Conservation (phyloP, 305 asterid genomes). For the Fraxinus nigra region DNA sequence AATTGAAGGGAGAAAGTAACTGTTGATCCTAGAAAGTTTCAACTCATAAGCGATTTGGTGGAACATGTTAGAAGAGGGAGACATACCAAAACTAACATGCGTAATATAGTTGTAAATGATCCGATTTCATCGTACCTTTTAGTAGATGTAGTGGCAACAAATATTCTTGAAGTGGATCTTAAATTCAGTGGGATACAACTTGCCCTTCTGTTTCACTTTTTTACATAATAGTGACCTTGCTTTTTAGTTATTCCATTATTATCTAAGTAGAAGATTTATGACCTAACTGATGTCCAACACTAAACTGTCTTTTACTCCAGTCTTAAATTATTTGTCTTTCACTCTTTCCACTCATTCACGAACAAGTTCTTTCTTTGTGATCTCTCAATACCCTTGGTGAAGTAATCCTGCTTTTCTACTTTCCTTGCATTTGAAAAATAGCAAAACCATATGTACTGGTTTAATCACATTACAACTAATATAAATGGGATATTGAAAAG, state of each 20-base stretch:
- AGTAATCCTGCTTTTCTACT: conserved; percentile 10
- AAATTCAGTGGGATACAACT: neutral
- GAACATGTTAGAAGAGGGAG: neutral
- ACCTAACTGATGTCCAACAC: neutral
- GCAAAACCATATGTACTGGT: conserved; percentile 2
- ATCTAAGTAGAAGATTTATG: neutral
- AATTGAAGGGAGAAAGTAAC: neutral
- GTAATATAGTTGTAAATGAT: neutral
- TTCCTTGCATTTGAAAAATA: conserved; percentile 1
- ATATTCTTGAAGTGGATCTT: neutral
- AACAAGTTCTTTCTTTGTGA: neutral
- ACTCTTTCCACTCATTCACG: neutral
- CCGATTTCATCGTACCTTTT: neutral
- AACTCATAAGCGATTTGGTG: neutral
- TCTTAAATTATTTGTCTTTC: neutral
- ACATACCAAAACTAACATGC: neutral
- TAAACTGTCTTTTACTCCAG: neutral
- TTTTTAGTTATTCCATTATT: neutral
- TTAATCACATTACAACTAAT: neutral
- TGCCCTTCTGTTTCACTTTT: neutral
- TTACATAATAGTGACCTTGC: neutral
- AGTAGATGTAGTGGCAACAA: neutral
- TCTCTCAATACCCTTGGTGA: neutral
- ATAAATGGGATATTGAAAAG: conserved; percentile 1
- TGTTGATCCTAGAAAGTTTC: neutral